Evolutionary conservation across 352 stramenopile genomes (phyloP), one percentile per base, ranked within the genome.

Genomic region (Phytopythium helicoides): DNA sequence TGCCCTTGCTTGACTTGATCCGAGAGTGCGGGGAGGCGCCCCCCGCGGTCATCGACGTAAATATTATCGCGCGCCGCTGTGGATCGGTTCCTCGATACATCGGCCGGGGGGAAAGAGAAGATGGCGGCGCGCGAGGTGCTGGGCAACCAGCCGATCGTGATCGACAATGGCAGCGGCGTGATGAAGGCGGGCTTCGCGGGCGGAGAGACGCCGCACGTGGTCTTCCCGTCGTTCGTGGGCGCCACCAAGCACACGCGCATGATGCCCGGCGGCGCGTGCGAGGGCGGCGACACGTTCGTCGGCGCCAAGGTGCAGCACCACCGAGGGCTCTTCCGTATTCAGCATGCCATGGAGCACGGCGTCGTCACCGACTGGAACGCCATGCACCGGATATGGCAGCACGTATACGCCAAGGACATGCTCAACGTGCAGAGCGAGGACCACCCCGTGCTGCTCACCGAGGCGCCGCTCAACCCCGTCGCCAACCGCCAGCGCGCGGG

Each of bases 301-400:
- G 82, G 82, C 56, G 88, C 84, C 65, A 74, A 74, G 23, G 74
- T 93, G 58, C 70, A 86, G 61, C 78, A 91, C 48, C 81, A 93
- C 64, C 82, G 82, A 49, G 82, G 82, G 16, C 65, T 93, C 46
- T 93, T 93, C 64, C 78, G 69, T 50, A 86, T 93, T 54, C 77
- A 89, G 52, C 86, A 93, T 60, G 82, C 82, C 47, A 92, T 96
- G 79, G 78, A 95, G 65, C 82, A 92, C 49, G 89, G 89, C 41
- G 67, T 95, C 4, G 76, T 96, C 38, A 82, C 71, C 42, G 78
- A 96, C 71, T 94, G 83, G 81, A 87, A 79, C 48, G 70, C 65
- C 39, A 94, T 97, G 85, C 82, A 96, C 49, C 82, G 83, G 46
- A 87, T 97, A 59, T 90, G 87, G 87, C 73, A 95, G 62, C 86